These are phyloP conservation scores for Knufia petricola DNA, from an alignment of 2,329 filamentous ascomycete genomes.

Conservation along the genomic window DNA sequence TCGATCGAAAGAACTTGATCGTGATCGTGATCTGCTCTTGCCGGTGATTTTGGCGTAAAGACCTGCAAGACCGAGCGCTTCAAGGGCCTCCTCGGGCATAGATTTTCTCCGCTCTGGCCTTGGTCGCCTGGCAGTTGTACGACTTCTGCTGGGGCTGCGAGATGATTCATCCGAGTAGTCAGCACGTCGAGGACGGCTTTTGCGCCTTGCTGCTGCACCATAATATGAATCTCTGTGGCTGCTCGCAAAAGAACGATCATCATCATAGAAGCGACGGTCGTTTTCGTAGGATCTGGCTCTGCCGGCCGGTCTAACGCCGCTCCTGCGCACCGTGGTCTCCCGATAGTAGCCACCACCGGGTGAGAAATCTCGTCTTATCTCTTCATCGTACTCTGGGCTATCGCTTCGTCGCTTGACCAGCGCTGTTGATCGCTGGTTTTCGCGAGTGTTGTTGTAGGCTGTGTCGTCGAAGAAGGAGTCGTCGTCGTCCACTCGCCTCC, in stretches of 20 bases:
- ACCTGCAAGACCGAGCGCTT: conserved; percentile 49
- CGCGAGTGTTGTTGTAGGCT: conserved; percentile 7
- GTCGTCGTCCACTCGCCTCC: conserved; percentile 17
- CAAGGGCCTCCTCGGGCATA: conserved; percentile 41
- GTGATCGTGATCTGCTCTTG: conserved; percentile 50
- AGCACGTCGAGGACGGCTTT: conserved; percentile 22
- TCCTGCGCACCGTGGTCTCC: conserved; percentile 28
- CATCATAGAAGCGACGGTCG: conserved; percentile 29
- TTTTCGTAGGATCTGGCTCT: conserved; percentile 29
- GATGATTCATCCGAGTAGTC: conserved; percentile 29
- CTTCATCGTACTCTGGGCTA: conserved; percentile 62
- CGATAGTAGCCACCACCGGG: conserved; percentile 39
- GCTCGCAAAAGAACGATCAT: conserved; percentile 32
- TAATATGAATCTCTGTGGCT: conserved; percentile 41
- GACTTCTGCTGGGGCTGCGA: conserved; percentile 28
- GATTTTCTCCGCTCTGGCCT: conserved; percentile 34
- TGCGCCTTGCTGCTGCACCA: conserved; percentile 12
- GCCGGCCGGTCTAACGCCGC: conserved; percentile 24
- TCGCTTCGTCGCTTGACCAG: conserved; percentile 50
- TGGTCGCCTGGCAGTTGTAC: conserved; percentile 22
- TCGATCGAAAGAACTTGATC: conserved; percentile 53
- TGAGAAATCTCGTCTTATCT: conserved; percentile 75
- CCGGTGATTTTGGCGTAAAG: conserved; percentile 42
- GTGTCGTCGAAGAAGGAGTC: conserved; percentile 18
- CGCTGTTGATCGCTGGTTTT: conserved; percentile 17